These are phyloP conservation scores for Chlamydomonas sp. DNA, from an alignment of 139 green algal species.

Conservation along the genomic window DNA sequence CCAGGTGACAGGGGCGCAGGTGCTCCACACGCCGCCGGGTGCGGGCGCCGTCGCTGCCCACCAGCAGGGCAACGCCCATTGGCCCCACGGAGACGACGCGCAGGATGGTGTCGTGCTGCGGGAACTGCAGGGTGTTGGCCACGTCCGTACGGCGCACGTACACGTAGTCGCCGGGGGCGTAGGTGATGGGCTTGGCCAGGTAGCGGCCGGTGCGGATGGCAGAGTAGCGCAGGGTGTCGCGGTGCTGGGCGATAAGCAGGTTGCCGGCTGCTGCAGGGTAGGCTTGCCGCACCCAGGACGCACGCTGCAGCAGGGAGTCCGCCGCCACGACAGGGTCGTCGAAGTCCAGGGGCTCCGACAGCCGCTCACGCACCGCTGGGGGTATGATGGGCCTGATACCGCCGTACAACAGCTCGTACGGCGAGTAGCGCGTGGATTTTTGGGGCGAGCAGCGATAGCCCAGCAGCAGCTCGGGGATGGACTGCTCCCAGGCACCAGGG, in stretches of 20 bases:
- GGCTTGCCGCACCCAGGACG: not conserved
- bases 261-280: constrained; percentile 25
- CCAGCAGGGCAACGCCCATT: too few species aligned
- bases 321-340: constrained; percentile 2
- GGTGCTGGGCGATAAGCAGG: constrained; percentile 42
- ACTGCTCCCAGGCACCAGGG: constrained; percentile 11
- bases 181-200: not conserved
- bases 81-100: too few species aligned
- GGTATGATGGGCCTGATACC: constrained; percentile 8
- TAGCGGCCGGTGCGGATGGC: not conserved
- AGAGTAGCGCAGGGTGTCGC: not conserved
- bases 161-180: constrained; percentile 25
- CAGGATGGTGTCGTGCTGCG: too few species aligned
- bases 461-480: constrained; percentile 39
- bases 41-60: too few species aligned
- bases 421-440: not conserved
- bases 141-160: too few species aligned
- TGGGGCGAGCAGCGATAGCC: constrained; percentile 49
- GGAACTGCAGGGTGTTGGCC: too few species aligned
- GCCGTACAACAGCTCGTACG: constrained; percentile 45
- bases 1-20: too few species aligned
- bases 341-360: constrained; percentile 7
- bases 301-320: constrained; percentile 1
- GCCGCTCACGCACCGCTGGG: constrained; percentile 7
- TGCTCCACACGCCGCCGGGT: too few species aligned